These are phyloP conservation scores for Sphaceloma murrayae DNA, from an alignment of 2,329 filamentous ascomycete genomes.

Conservation along the genomic window DNA sequence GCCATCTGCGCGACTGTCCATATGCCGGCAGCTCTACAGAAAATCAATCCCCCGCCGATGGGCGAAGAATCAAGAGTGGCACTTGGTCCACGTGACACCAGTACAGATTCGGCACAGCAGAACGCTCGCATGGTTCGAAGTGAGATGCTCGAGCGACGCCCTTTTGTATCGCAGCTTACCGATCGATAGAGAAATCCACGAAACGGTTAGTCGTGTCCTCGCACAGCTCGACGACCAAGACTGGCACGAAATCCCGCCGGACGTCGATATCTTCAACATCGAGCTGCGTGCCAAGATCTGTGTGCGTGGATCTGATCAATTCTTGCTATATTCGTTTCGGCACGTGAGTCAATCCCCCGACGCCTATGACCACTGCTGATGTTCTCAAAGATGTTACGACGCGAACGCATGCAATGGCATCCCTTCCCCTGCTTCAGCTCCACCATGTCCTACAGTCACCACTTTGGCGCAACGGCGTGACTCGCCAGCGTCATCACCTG, in stretches of 20 bases:
- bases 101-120: too few species aligned
- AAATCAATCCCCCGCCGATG: too few species aligned
- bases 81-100: too few species aligned
- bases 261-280: background rate
- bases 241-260: background rate
- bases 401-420: background rate
- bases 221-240: background rate
- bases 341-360: background rate
- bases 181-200: background rate
- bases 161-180: too few species aligned
- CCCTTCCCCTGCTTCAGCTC: background rate
- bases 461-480: too few species aligned
- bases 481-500: too few species aligned
- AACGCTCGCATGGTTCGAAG: too few species aligned
- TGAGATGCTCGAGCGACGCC: too few species aligned
- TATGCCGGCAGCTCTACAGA: too few species aligned
- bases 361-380: background rate
- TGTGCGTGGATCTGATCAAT: slow-evolving; percentile 4
- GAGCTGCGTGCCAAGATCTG: background rate
- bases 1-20: too few species aligned
- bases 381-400: background rate
- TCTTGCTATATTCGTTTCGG: slow-evolving; percentile 3
- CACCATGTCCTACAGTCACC: background rate
- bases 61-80: too few species aligned
- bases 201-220: background rate